These are phyloP conservation scores for Tetrahymena thermophila DNA, from an alignment of 73 alveolate genomes.

Conservation along the genomic window DNA sequence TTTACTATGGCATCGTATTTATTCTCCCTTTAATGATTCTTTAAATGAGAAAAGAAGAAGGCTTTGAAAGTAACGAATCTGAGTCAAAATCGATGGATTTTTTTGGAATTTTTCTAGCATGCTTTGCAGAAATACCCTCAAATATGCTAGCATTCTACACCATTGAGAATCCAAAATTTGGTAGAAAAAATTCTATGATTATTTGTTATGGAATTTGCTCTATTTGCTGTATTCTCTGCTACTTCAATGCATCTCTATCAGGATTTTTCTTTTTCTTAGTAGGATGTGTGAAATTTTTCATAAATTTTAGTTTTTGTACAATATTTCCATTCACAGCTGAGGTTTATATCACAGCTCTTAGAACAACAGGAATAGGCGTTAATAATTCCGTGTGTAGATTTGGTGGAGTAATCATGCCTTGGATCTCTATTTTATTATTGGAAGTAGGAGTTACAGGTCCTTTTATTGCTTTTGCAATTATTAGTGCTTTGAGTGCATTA, in stretches of 20 bases:
- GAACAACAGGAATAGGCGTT: conserved; percentile 41
- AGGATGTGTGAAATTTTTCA: neutral
- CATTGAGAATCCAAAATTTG: neutral
- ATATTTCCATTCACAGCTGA: conserved; percentile 19
- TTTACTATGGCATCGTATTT: conserved; percentile 30
- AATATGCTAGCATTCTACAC: neutral
- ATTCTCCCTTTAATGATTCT: conserved; percentile 7
- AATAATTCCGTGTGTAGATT: conserved; percentile 26
- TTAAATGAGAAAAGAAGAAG: neutral
- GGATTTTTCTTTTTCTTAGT: neutral
- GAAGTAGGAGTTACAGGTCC: neutral
- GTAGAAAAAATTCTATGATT: neutral
- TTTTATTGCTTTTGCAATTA: neutral
- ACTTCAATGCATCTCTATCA: neutral
- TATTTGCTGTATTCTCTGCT: neutral
- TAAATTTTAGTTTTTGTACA: neutral
- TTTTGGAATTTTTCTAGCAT: neutral
- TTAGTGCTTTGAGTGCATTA: neutral
- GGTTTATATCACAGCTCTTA: conserved; percentile 14
- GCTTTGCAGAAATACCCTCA: neutral
- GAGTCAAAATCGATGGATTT: neutral
- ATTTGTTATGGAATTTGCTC: neutral
- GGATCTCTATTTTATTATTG: neutral
- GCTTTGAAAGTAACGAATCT: neutral
- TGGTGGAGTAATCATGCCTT: conserved; percentile 42